phyloP scores from a whole-genome alignment of 768 basidiomycete species.

The Fomitopsis serialis region DNA sequence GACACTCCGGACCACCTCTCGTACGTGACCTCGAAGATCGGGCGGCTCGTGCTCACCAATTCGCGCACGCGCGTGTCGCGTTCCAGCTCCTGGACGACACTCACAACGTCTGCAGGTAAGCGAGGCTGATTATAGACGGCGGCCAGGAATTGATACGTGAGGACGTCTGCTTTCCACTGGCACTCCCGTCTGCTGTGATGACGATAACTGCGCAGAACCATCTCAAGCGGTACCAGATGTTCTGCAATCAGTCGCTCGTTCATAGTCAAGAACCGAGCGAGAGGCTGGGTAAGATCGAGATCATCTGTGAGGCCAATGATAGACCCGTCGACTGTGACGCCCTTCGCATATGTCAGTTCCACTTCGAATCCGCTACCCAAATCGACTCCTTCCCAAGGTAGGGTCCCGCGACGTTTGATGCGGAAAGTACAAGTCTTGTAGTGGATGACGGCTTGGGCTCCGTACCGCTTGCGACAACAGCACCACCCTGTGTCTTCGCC shows the following conservation, averaged over 20 bases:
- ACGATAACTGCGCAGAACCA: slow-evolving; percentile 46
- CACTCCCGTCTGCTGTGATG: slow-evolving; percentile 42
- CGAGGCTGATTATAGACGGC: slow-evolving; percentile 55
- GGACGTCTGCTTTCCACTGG: slow-evolving; percentile 42
- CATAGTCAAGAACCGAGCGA: slow-evolving; percentile 58
- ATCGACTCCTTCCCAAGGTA: slow-evolving; percentile 46
- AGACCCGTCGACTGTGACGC: slow-evolving; percentile 42
- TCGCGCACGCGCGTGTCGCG: slow-evolving; percentile 49
- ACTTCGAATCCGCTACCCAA: slow-evolving; percentile 69
- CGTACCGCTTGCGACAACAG: slow-evolving; percentile 41
- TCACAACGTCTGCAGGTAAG: slow-evolving; percentile 36
- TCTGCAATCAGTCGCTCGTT: slow-evolving; percentile 47
- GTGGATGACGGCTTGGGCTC: slow-evolving; percentile 39
- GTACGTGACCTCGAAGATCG: slow-evolving; percentile 44
- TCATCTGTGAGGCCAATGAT: slow-evolving; percentile 62
- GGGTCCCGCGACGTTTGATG: slow-evolving; percentile 48
- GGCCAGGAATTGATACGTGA: slow-evolving; percentile 61
- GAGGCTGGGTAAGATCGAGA: slow-evolving; percentile 52
- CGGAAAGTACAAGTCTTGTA: slow-evolving; percentile 44
- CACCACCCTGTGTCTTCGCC: slow-evolving; percentile 41
- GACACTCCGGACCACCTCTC: slow-evolving; percentile 49
- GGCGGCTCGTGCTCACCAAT: slow-evolving; percentile 41
- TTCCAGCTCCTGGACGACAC: slow-evolving; percentile 44
- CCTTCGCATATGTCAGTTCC: slow-evolving; percentile 49
- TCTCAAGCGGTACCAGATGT: slow-evolving; percentile 39